Evolutionary conservation across 805 yeast species (phyloP), one percentile per base, ranked within the genome.

Genomic region (Millerozyma acaciae): DNA sequence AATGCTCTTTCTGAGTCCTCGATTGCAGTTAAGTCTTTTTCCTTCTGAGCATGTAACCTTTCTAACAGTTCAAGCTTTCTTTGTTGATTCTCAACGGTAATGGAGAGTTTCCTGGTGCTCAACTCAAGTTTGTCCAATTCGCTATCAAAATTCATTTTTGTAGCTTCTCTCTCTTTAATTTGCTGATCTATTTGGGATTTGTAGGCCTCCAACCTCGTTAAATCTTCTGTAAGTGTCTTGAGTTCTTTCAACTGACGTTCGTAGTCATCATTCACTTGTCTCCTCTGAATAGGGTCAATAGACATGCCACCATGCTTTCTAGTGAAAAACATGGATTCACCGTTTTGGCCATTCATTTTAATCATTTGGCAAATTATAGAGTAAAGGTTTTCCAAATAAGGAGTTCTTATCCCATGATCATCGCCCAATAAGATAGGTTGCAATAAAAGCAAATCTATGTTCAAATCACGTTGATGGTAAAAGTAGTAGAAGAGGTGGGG

Each of bases 361-460:
- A 65, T 70, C 34, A 66, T 71, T 53, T 83, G 89, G 42, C 84
- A 78, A 66, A 83, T 64, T 34, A 79, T 73, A 2, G 95, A 87
- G 53, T 86, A 89, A 37, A 86, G 62, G 46, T 85, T 85, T 60
- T 89, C 97, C 54, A 89, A 67, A 54, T 89, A 89, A 2, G 97
- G 96, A 1, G 96, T 86, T 53, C 83, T 81, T 34, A 87, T 79
- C 30, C 82, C 80, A 51, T 76, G 75, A 53, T 88, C 96, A 60
- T 88, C 96, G n/a, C 93, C 95, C 37, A 88, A 66, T 35, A 89
- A 64, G 33, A 89, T 89, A 4, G 96, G 95, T 51, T 87, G 95
- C 40, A 89, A 70, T 34, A 89, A 62, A 26, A 87, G 64, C 51
- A 87, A 68, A 60, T 89, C 97, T 26, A 84, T 66, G 40, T 81